Base-by-base conservation (phyloP, 768 basidiomycete species). In the Suillus subaureus region DNA sequence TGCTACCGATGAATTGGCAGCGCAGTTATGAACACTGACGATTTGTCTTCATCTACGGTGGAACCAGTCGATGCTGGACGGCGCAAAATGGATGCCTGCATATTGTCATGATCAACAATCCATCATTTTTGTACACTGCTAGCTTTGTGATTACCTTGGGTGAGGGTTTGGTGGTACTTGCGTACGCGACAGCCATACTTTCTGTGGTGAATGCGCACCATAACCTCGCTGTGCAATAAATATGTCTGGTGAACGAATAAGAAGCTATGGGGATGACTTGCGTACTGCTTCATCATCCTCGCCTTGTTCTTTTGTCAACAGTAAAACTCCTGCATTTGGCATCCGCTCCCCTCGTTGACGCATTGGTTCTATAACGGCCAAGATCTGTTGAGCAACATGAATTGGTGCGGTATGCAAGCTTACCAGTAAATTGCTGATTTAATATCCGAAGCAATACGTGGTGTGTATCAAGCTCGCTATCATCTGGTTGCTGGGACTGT, bases 131-230 rank as follows among this genome's bases (percentile, higher is more conserved):
- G 16, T 28, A 39, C 40, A 61, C 56, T 60, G 21, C 67, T 31
- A 55, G 6, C 15, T 52, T 33, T 18, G 43, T 23, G 63, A 72
- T 43, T 75, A 90, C 93, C 82, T 87, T 88, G 31, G 89, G 86
- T 68, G 81, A 85, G 21, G 82, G 80, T 62, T 81, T 77, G 45
- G 63, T 66, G 40, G 86, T 82, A 21, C 89, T 87, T 21, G 85
- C 85, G 70, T 89, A 92, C 37, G 84, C 91, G 62, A 94, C 80
- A 0, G 92, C 90, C 91, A 94, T 93, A 73, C 89, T 91, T 23
- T 86, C 81, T 31, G 93, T 89, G 8, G 93, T 94, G 77, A 94
- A 94, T 47, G 87, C 91, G 72, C 92, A 93, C 90, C 91, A 94
- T 43, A 93, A 76, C 40, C 90, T 86, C 37, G 84, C 92, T 91